Base-by-base conservation (phyloP, 768 basidiomycete species). In the Trametes villosa region DNA sequence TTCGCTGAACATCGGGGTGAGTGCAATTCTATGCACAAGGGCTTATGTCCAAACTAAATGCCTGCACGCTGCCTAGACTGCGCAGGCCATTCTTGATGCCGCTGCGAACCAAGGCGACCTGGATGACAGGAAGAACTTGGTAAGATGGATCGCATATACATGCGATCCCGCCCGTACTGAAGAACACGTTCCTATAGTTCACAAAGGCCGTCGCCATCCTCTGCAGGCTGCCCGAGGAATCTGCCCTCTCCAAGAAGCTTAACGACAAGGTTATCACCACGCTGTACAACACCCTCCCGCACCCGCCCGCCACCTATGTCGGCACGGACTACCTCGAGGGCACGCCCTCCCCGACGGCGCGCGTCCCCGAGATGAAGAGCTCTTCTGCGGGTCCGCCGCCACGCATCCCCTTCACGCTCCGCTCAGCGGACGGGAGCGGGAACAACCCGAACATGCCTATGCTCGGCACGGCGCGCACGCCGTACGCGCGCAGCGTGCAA, bases 201-300 rank as follows among this genome's bases (percentile, higher is more conserved):
- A 91, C 92, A 66, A 81, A 92, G 65, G 77, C 83, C 9, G 75
- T 93, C 18, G 79, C 78, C 4, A 82, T 89, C 59, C 78, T 92
- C 56, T 83, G 89, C 7, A 77, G 78, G 9, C 76, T 89, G 42
- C 84, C 85, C n/a, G 75, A 81, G 17, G 84, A 83, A 26, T 64
- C 61, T n/a, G 15, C 76, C 9, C 70, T 82, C 74, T 72, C 81
- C 72, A 67, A 72, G 42, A 63, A 75, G 0, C 71, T 80, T 47
- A 67, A 68, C 27, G 69, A 61, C 17, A 66, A 75, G 47, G 73
- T 92, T 22, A 42, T 42, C 42, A 61, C 33, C 5, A 6, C 65
- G 89, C 89, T 92, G 55, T 94, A 92, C 73, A 85, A 88, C 63
- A 93, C 94, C 70, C 81, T 96, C 15, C 73, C 85, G 0, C 93